Conservation (phyloP, 306 rosid species). For the Corylus avellana region DNA sequence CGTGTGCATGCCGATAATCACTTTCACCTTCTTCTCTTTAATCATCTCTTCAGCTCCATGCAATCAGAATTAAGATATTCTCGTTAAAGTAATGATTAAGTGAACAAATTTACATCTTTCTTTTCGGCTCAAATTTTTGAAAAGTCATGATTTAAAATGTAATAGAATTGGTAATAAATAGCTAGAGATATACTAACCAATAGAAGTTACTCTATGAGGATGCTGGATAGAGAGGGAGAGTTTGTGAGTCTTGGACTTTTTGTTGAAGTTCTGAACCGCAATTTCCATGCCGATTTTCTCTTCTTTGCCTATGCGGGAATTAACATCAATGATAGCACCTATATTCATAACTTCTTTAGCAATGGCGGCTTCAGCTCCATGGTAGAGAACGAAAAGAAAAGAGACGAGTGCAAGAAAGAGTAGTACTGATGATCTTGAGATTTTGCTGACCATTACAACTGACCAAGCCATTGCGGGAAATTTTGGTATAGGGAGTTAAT, state of each 20-base stretch:
- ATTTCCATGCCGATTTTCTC: slow-evolving; percentile 40
- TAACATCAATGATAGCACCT: slow-evolving; percentile 42
- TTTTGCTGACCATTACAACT: not conserved
- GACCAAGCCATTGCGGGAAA: not conserved
- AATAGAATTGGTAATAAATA: not conserved
- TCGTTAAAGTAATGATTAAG: no score
- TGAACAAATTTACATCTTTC: no score
- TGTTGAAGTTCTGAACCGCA: slow-evolving; percentile 42
- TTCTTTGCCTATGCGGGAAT: slow-evolving; percentile 31
- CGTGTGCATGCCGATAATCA: slow-evolving; percentile 48
- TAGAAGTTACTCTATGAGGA: not conserved
- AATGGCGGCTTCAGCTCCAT: slow-evolving; percentile 10
- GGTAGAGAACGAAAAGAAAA: slow-evolving; percentile 7
- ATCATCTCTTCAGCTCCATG: slow-evolving; percentile 50
- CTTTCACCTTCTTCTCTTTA: slow-evolving; percentile 34
- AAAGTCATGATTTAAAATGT: not conserved
- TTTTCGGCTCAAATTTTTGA: no score
- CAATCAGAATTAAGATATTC: slow-evolving; percentile 5
- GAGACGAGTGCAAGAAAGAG: slow-evolving; percentile 7
- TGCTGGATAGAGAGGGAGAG: not conserved
- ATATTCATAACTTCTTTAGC: slow-evolving; percentile 15
- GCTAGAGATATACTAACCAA: not conserved
- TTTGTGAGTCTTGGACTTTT: not conserved
- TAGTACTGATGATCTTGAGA: not conserved
- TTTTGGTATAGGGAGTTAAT: no score